A percentile compares a stretch with the other conserved stretches of the same genome.
Conservation (phyloP, 257 asterid species). For the Ophiorrhiza pumila region DNA sequence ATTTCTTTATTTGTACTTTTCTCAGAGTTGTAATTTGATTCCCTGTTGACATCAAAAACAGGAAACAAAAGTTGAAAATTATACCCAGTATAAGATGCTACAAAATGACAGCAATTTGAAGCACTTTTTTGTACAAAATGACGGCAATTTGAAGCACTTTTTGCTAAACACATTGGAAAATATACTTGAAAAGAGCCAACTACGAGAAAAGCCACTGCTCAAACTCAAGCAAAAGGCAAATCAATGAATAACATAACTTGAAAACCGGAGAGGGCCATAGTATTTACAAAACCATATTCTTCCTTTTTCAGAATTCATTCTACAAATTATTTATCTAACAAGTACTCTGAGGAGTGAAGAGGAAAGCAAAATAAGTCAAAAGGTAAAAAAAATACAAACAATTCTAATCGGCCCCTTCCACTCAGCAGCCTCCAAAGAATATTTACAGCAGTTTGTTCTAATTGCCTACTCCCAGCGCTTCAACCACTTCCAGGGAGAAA, state of each 20-base stretch:
- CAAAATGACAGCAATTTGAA: background rate
- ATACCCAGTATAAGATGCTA: background rate
- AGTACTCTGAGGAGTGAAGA: slow-evolving; percentile 25
- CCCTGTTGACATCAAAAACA: background rate
- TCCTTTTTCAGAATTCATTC: slow-evolving; percentile 25
- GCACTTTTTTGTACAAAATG: background rate
- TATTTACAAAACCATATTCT: slow-evolving; percentile 34
- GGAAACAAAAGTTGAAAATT: background rate
- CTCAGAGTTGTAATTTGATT: background rate
- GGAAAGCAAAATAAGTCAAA: slow-evolving; percentile 14
- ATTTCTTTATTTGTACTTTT: background rate
- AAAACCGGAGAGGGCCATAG: background rate
- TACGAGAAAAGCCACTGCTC: background rate
- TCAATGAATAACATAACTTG: background rate
- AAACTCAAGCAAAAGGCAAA: background rate
- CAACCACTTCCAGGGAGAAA: slow-evolving; percentile 25
- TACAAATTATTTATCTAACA: slow-evolving; percentile 76
- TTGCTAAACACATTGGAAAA: background rate
- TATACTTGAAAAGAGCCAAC: too few relatives aligned
- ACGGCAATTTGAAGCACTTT: background rate
- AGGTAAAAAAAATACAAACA: slow-evolving; percentile 27
- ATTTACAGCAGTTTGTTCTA: slow-evolving; percentile 49
- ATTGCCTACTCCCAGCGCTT: slow-evolving; percentile 22
- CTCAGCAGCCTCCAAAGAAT: slow-evolving; percentile 45
- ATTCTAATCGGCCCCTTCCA: slow-evolving; percentile 29